These are phyloP conservation scores for Pseudogymnoascus sp. DNA, from an alignment of 2,329 filamentous ascomycete species.

Conservation along the genomic window DNA sequence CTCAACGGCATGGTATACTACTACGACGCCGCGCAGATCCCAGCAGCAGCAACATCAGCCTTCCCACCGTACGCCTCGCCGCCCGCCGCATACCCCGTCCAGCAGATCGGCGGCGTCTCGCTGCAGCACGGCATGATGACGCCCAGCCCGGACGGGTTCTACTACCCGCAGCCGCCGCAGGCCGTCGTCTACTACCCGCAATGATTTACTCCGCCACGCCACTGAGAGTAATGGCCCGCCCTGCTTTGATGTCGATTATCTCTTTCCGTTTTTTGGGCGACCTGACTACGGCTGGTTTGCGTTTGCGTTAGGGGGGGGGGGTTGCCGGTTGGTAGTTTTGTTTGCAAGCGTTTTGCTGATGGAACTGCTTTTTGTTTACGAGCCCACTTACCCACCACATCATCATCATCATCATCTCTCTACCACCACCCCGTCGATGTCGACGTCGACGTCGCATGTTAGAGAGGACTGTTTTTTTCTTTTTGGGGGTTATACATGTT, in stretches of 20 bases:
- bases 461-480: not conserved
- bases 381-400: not conserved
- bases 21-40: constrained; percentile 70
- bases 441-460: not conserved
- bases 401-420: not conserved
- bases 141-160: constrained; percentile 59
- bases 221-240: constrained; percentile 10
- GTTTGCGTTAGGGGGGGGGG: constrained; percentile 19
- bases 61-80: constrained; percentile 40
- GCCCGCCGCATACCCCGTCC: constrained; percentile 46
- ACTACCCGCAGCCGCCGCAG: constrained; percentile 50
- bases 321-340: constrained; percentile 18
- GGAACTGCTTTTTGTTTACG: constrained; percentile 15
- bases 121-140: constrained; percentile 77
- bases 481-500: not conserved
- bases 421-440: not conserved
- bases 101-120: constrained; percentile 42
- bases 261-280: constrained; percentile 24
- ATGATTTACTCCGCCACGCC: constrained; percentile 30
- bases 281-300: constrained; percentile 16
- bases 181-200: constrained; percentile 56
- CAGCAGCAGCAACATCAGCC: constrained; percentile 29
- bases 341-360: constrained; percentile 14
- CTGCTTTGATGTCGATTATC: constrained; percentile 19
- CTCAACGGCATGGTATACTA: constrained; percentile 96